These are phyloP conservation scores for Dactylellina drechsleri DNA, from an alignment of 2,329 filamentous ascomycete genomes.

Conservation along the genomic window DNA sequence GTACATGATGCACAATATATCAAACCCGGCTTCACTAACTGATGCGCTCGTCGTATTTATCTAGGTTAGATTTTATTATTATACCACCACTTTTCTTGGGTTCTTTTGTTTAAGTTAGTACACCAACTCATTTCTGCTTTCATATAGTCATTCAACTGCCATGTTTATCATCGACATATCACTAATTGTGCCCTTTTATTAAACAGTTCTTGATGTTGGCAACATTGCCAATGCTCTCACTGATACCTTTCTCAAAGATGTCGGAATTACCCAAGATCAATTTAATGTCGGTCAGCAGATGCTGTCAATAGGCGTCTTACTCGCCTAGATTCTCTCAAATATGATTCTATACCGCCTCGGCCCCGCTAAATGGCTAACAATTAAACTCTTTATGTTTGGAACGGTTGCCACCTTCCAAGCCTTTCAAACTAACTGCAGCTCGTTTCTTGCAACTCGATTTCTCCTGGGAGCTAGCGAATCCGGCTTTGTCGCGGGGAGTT, in stretches of 20 bases:
- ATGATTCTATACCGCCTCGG: slow-evolving; percentile 68
- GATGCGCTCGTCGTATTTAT: slow-evolving; percentile 19
- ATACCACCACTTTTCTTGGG: slow-evolving; percentile 66
- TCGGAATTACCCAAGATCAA: slow-evolving; percentile 66
- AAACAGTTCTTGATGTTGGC: slow-evolving; percentile 60
- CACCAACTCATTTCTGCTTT: not conserved
- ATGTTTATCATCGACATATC: not conserved
- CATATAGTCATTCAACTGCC: not conserved
- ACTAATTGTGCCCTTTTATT: slow-evolving; percentile 52
- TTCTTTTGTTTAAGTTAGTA: slow-evolving; percentile 64
- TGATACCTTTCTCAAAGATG: slow-evolving; percentile 66
- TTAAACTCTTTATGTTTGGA: slow-evolving; percentile 68
- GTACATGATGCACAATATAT: not conserved
- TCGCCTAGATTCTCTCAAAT: slow-evolving; percentile 66
- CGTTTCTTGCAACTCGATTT: slow-evolving; percentile 66
- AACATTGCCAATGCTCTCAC: slow-evolving; percentile 67
- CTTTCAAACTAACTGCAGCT: slow-evolving; percentile 65
- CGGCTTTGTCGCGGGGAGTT: slow-evolving; percentile 68
- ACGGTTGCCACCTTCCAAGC: slow-evolving; percentile 68
- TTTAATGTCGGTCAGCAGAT: slow-evolving; percentile 69
- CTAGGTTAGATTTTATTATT: slow-evolving; percentile 65
- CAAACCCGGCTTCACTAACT: slow-evolving; percentile 11
- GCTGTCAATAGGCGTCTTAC: slow-evolving; percentile 66
- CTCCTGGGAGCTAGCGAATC: slow-evolving; percentile 68
- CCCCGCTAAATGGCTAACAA: slow-evolving; percentile 67